Evolutionary conservation across 257 asterid genomes (phyloP), one percentile per base, ranked within the genome.

Genomic region (Solanum habrochaites): DNA sequence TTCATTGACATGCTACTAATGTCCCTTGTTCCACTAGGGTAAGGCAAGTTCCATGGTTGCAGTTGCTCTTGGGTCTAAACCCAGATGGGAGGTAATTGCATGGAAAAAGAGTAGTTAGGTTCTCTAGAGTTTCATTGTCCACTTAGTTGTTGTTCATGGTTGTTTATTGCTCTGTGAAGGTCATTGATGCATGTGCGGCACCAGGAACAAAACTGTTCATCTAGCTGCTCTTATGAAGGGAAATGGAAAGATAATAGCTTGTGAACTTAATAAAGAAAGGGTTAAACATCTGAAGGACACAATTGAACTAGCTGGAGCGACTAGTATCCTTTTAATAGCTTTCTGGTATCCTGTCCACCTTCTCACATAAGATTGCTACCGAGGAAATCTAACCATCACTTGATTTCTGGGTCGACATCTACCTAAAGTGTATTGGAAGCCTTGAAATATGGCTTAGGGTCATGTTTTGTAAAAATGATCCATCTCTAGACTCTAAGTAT

Each of bases 21-120:
- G 70, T 49, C 10, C 43, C 58, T 85, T 18, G 62, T 72, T 73
- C 71, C 42, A 25, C 31, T 85, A 97, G 98, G 99, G 99, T 43
- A 97, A 94, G 90, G 99, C 97, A 83, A 97, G 99, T 88, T 95
- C 95, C 87, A 97, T 97, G 99, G 94, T 96, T 86, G 98, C 99
- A 3, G 88, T 89, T 88, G 95, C 98, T 62, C 98, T 97, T 89
- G 93, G 83, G 69, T 97, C 98, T 69, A 88, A 94, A 90, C 97
- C 98, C 29, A 98, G 94, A 85, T 96, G 99, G 99, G 93, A 93
- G 94, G 98, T 97, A 85, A 88, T 87, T 85, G 67, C 27, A 82
- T 69, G 70, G 58, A 83, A 47, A 47, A 47, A 12, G 25, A 71
- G 62, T 37, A 20, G 86, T 42, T 74, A 72, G 81, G 15, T 23